Conservation (phyloP, 225 moss, liverwort and hornwort genomes). For the Asterella californica region DNA sequence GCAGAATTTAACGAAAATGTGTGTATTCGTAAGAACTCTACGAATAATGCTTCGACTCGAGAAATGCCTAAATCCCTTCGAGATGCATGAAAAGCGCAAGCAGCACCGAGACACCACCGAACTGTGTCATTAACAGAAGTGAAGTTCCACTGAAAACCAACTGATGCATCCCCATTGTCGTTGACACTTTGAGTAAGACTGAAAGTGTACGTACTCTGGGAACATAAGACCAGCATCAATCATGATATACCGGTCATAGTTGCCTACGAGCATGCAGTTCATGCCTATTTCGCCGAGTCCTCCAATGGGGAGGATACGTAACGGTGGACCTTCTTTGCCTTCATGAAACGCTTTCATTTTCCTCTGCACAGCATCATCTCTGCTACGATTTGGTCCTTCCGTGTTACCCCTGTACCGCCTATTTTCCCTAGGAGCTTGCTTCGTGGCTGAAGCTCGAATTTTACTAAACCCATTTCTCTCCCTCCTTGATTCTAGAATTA, state of each 20-base stretch:
- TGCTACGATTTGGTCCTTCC: constrained; percentile 75
- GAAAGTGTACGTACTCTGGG: constrained; percentile 62
- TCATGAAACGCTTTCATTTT: constrained; percentile 91
- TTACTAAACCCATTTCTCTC: not conserved
- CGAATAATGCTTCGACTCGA: too few relatives aligned
- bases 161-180: too few relatives aligned
- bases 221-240: constrained; percentile 99
- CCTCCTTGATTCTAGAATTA: constrained; percentile 3
- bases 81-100: too few relatives aligned
- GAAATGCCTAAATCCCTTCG: too few relatives aligned
- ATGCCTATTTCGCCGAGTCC: constrained; percentile 98
- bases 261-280: constrained; percentile 99
- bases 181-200: too few relatives aligned
- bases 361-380: constrained; percentile 90
- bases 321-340: constrained; percentile 77
- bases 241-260: constrained; percentile 97
- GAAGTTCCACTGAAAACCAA: not conserved
- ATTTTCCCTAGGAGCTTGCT: constrained; percentile 14
- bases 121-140: too few relatives aligned
- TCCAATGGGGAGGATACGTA: constrained; percentile 86
- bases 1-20: too few relatives aligned
- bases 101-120: too few relatives aligned
- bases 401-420: constrained; percentile 46
- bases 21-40: too few relatives aligned
- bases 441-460: constrained; percentile 15